Evolutionary conservation across 2,329 filamentous ascomycete species (phyloP), one percentile per base, ranked within the genome.

Genomic region (Volutella citrinella): DNA sequence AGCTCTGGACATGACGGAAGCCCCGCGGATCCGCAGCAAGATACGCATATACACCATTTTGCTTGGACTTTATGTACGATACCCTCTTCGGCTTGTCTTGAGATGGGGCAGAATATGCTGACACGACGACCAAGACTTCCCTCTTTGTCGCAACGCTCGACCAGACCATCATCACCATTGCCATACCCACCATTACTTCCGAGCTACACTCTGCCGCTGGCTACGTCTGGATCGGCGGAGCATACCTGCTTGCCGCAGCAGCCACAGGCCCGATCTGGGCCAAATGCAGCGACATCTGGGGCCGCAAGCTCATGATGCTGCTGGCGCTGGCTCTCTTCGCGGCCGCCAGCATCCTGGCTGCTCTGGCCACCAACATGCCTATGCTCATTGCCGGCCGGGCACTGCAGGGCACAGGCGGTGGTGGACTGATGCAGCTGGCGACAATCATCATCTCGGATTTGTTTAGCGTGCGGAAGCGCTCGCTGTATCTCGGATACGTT

Each of bases 401-500:
- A 1, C 14, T 42, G 10, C 36, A 42, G 17, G 40, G 40, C 8
- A 17, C 30, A 4, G 36, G 32, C 2, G 20, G 32, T 2, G 36
- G 36, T 1, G 36, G 40, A 0, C 22, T 42, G 6, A 25, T 21
- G n/a, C 21, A 29, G 6, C 15, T 42, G 6, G 36, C 36, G 10
- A 36, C 18, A 10, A 40, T 40, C 8, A 23, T n/a, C 16, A 40
- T 39, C 20, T 30, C 25, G 2, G 36, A 42, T 8, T 32, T 42
- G 18, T 39, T 42, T 10, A 32, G 28, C 4, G 28, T 71, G 57
- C 55, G 64, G 15, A 33, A 58, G 34, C 48, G 63, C 9, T 64
- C 65, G 1, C 51, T 65, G 28, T 72, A 78, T 48, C 79, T 77
- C 48, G 79, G 79, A 3, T 62, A 83, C 29, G 72, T 84, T 40